phyloP scores from a whole-genome alignment of 176 grass and related monocot genomes.

The Carex kokanica region DNA sequence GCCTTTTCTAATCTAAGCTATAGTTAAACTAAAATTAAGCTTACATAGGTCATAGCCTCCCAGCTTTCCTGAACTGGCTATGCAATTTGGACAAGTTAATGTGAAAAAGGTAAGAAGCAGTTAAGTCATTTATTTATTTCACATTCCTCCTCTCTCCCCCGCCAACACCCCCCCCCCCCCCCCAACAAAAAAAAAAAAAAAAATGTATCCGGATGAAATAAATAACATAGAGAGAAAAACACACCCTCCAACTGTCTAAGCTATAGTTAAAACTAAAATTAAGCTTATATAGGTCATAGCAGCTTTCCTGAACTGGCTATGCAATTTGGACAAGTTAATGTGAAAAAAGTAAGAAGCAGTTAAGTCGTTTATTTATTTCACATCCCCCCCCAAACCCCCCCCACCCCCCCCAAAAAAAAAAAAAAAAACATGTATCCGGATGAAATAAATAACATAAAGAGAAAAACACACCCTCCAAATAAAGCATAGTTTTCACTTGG shows the following conservation, averaged over 20 bases:
- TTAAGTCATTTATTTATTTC: neutral
- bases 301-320: neutral
- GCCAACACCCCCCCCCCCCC: neutral
- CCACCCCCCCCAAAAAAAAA: too few relatives aligned
- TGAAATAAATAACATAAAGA: neutral
- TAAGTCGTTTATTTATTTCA: neutral
- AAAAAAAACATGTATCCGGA: neutral
- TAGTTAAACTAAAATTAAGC: neutral
- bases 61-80: neutral
- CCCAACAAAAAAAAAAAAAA: too few relatives aligned
- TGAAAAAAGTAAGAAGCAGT: neutral
- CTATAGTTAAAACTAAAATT: neutral
- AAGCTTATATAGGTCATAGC: neutral
- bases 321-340: neutral
- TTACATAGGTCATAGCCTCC: neutral
- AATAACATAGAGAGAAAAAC: too few relatives aligned
- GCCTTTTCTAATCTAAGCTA: neutral
- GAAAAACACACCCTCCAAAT: slow-evolving; percentile 76
- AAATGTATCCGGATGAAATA: too few relatives aligned
- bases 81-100: neutral
- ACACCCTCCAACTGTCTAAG: too few relatives aligned
- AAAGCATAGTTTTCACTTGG: slow-evolving; percentile 66
- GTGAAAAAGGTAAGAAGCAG: neutral
- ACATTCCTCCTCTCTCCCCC: too few relatives aligned
- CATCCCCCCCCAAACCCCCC: too few relatives aligned